A percentile compares a stretch with the other conserved stretches of the same genome.
These are phyloP conservation scores for Hymenotorrendiella dingleyae DNA, from an alignment of 2,329 filamentous ascomycete genomes.

Conservation along the genomic window DNA sequence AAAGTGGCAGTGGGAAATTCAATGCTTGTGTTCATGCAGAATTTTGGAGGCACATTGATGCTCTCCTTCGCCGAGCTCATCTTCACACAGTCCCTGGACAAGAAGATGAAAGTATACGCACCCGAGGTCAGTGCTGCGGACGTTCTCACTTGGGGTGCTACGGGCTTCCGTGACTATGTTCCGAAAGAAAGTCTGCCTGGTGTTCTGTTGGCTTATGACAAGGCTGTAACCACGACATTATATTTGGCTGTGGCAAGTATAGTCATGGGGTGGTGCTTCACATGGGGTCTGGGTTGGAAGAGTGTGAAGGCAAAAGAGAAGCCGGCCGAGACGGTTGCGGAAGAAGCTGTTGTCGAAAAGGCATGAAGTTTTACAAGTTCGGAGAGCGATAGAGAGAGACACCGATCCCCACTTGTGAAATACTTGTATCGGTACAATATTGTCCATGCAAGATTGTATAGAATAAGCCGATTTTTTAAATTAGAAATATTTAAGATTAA, in stretches of 20 bases:
- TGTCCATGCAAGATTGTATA: too few species aligned
- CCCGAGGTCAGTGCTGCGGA: slow-evolving; percentile 28
- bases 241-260: slow-evolving; percentile 15
- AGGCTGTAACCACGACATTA: slow-evolving; percentile 21
- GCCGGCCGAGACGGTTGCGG: too few species aligned
- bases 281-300: slow-evolving; percentile 40
- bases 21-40: slow-evolving; percentile 31
- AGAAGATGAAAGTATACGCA: slow-evolving; percentile 29
- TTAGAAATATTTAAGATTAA: too few species aligned
- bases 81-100: slow-evolving; percentile 20
- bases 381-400: too few species aligned
- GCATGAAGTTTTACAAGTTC: too few species aligned
- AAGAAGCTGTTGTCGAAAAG: too few species aligned
- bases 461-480: too few species aligned
- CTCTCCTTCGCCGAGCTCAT: slow-evolving; percentile 27
- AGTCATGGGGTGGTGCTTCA: slow-evolving; percentile 7
- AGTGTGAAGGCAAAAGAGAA: slow-evolving; percentile 34
- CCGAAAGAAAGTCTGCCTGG: slow-evolving; percentile 24
- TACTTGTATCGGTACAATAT: too few species aligned
- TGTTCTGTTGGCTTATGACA: slow-evolving; percentile 37
- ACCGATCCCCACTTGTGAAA: too few species aligned
- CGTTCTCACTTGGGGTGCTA: slow-evolving; percentile 37
- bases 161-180: slow-evolving; percentile 33
- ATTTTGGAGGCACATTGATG: slow-evolving; percentile 28
- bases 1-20: slow-evolving; percentile 30